Conservation (phyloP, 371 early-diverging fungal species). For the Mucor piriformis region DNA sequence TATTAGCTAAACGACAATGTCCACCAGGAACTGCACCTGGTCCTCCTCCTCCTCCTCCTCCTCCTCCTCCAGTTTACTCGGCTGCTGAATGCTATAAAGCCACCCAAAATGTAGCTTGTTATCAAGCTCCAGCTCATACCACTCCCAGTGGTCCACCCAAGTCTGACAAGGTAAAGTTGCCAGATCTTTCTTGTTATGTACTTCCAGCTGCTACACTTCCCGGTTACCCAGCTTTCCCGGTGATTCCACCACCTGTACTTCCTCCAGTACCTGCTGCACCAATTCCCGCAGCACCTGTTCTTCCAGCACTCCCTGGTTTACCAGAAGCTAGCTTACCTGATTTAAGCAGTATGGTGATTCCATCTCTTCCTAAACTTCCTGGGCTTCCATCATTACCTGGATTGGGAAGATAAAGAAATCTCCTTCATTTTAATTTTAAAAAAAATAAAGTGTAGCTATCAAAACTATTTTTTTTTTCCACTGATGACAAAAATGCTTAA, state of each 20-base stretch:
- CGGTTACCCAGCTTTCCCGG: neutral
- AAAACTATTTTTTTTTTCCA: neutral
- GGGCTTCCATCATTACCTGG: neutral
- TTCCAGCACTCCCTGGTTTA: neutral
- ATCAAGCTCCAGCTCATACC: neutral
- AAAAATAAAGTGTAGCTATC: no score
- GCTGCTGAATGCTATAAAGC: neutral
- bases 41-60: neutral
- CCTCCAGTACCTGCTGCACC: slow-evolving; percentile 6
- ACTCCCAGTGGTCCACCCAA: neutral
- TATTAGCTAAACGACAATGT: neutral
- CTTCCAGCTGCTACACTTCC: neutral
- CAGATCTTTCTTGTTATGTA: neutral
- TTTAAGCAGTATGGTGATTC: neutral
- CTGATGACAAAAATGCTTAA: neutral
- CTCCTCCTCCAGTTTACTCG: neutral
- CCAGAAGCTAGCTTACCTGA: neutral
- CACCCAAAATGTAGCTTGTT: neutral
- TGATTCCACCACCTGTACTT: neutral
- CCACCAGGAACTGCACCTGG: slow-evolving; percentile 7
- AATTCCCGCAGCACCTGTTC: neutral
- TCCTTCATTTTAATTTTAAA: neutral
- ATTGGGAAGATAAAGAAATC: neutral
- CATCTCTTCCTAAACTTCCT: neutral
- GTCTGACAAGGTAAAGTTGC: neutral